Base-by-base conservation (phyloP, 140 eudicot species). In the Senecio squalidus region DNA sequence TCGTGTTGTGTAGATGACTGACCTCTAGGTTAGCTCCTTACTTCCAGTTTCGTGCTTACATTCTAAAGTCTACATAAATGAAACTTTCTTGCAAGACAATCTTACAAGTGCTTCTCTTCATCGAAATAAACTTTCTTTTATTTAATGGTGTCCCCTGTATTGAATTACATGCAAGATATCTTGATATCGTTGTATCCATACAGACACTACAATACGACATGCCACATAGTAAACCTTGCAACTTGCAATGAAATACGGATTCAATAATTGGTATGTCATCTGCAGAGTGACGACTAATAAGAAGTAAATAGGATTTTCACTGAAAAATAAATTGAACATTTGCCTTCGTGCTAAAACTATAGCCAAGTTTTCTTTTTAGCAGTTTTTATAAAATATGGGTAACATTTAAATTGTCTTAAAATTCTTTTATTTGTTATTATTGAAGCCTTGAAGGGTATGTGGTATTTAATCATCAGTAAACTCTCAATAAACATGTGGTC, bases 1-100 rank as follows among this genome's bases (percentile, higher is more conserved):
- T 75, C 94, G 96, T 53, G 98, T 92, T 69, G 96, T 83, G 48
- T 90, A 85, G 64, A 67, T 9, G 50, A 34, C 51, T 26, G 30
- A 56, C 18, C 31, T 69, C 27, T 62, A 62, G 81, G 76, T 78
- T 25, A 27, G 72, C 60, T 67, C 20, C 43, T 48, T 40, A 51
- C 46, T 64, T 25, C 55, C n/a, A 22, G 30, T 14, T 41, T 40
- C 33, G 10, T 44, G 51, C 13, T 13, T 57, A 34, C 13, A 22
- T 57, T 21, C 29, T 33, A 33, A 33, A 56, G 34, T 56, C 62
- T 21, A 9, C 21, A 26, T 14, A 13, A 8, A 34, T 56, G 62
- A 9, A 26, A 26, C 36, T 26, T 18, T 52, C 36, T 13, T 52
- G 20, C 36, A 25, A 5, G 14, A 14, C 58, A 45, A 45, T 9